Evolutionary conservation across 345 rosid species (phyloP), one percentile per base, ranked within the genome.

Genomic region (Ceriops zippeliana): DNA sequence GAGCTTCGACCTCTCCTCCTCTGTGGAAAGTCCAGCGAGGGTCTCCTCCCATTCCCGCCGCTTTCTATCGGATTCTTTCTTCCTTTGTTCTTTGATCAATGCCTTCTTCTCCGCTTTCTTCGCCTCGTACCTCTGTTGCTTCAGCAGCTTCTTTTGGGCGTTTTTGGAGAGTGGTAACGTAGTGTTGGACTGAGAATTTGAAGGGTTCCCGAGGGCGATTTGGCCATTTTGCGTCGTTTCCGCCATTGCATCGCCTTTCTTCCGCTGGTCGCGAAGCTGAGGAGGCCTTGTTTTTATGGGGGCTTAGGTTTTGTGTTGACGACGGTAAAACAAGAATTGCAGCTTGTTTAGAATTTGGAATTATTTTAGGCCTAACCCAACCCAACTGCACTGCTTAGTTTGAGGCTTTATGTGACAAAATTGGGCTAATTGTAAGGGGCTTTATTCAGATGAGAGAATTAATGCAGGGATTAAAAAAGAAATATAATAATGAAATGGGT

Each of bases 71-170:
- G 61, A 85, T 15, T 89, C 97, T 54, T 75, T 82, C 85, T 58
- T 82, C 86, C 85, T 95, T 19, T 83, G 90, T 80, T 83, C 92
- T 72, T 92, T 92, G 73, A 78, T 62, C 1, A 37, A 71, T 9
- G 99, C 98, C 78, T 92, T 95, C 82, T 89, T 95, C 91, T 92
- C 97, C 5, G 96, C 90, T 75, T 92, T 95, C 86, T 85, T 86
- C 47, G 82, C 96, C 65, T 89, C 96, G 82, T 57, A 90, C 65
- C 76, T 83, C 78, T 82, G 86, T 67, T 87, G 98, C 83, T 83
- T 96, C 78, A 92, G 69, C 4, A 82, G 87, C 88, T 83, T 90
- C 86, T 90, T 96, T 68, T 86, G 91, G 22, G 96, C 96, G 20
- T 70, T 90, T 73, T 92, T 90, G 2, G 98, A 96, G 22, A 87